Base-by-base conservation (phyloP, 2,329 filamentous ascomycete genomes). In the Cercospora sp. region DNA sequence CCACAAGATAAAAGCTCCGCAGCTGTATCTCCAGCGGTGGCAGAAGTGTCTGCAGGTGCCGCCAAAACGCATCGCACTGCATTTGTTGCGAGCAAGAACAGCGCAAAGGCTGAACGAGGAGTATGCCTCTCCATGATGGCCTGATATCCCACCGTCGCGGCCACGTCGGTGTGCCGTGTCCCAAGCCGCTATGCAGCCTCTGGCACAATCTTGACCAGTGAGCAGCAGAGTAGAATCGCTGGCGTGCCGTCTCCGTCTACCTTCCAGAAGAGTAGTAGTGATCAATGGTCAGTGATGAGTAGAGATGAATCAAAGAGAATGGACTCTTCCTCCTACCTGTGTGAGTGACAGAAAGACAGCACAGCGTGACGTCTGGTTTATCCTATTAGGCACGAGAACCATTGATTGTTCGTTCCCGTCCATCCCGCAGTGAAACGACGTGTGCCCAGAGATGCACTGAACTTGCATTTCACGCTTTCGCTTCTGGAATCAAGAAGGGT, bases 1-100 rank as follows among this genome's bases (percentile, higher is more conserved):
- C 64, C 64, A 62, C 64, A 66, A 30, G 31, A 23, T 26, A 61
- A 42, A 18, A 62, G 31, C 45, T 33, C 64, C 28, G 45, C 58
- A 33, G 33, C 39, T 3, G 16, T 13, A 20, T 48, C 26, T 26
- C 30, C 60, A 30, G 18, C 48, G 18, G 23, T 4, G 12, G 48
- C 8, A 26, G 12, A 23, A 20, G 51, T 30, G 1, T 28, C 51
- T 55, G 51, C 13, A 23, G 51, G 51, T 30, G 51, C 51, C 20
- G 28, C 51, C 20, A 3, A 20, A 26, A 55, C 23, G 16, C 28
- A 55, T 55, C 13, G 51, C 51, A 30, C 2, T 30, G 51, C 23
- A 53, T 2, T 20, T 3, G 23, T 16, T 16, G 48, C 51, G n/a
- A 55, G 51, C 13, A 55, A 55, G 10, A 28, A 30, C 51, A 48